These are phyloP conservation scores for Dactylellina drechsleri DNA, from an alignment of 2,329 filamentous ascomycete genomes.

Conservation along the genomic window DNA sequence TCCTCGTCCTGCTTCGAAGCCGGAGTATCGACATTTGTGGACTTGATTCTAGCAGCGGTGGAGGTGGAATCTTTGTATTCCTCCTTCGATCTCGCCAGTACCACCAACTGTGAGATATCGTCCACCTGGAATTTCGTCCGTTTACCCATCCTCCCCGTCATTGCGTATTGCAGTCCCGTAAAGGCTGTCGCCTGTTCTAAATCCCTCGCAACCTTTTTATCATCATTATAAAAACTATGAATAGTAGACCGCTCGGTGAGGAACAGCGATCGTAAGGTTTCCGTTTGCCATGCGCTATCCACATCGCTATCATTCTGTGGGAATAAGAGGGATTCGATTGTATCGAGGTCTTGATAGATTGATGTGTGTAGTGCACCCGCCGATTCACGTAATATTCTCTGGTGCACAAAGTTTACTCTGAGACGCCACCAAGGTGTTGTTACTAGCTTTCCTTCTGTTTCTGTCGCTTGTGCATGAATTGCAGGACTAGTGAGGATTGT, in stretches of 20 bases:
- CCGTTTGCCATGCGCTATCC: constrained; percentile 56
- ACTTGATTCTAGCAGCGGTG: not conserved
- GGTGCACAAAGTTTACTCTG: constrained; percentile 78
- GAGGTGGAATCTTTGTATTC: constrained; percentile 54
- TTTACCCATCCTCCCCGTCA: constrained; percentile 89
- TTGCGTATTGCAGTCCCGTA: constrained; percentile 79
- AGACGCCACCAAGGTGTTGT: constrained; percentile 71
- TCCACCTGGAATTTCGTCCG: constrained; percentile 82
- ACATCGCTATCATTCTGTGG: constrained; percentile 63
- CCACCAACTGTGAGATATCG: constrained; percentile 86
- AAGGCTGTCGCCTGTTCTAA: constrained; percentile 74
- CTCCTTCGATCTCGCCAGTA: constrained; percentile 80
- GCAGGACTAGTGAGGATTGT: constrained; percentile 65
- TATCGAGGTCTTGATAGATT: constrained; percentile 71
- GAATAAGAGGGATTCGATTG: constrained; percentile 62
- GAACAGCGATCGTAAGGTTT: constrained; percentile 71
- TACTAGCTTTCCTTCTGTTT: constrained; percentile 55
- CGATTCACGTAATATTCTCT: constrained; percentile 73
- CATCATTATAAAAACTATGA: constrained; percentile 83
- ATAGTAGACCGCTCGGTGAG: constrained; percentile 84
- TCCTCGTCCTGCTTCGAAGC: constrained; percentile 60
- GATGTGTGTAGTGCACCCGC: constrained; percentile 70
- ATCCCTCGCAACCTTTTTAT: constrained; percentile 77
- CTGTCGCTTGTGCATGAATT: too few species aligned
- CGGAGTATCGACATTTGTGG: constrained; percentile 51